These are phyloP conservation scores for Starmerella etchellsii DNA, from an alignment of 805 yeast species.

Conservation along the genomic window DNA sequence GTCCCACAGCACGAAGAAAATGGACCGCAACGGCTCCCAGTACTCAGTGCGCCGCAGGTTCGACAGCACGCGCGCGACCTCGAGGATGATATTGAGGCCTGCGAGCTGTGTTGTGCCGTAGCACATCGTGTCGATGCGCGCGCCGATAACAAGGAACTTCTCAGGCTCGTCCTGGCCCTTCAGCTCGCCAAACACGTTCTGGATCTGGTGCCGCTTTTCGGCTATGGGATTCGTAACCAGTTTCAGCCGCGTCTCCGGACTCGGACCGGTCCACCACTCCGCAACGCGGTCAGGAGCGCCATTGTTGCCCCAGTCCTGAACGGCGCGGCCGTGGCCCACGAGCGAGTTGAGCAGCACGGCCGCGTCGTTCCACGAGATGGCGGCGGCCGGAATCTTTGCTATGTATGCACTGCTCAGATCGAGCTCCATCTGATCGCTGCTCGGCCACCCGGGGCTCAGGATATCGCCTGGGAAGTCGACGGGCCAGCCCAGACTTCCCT, in stretches of 20 bases:
- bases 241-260: slow-evolving; percentile 19
- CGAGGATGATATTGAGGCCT: slow-evolving; percentile 61
- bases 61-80: slow-evolving; percentile 56
- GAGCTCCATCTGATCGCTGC: slow-evolving; percentile 32
- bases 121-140: slow-evolving; percentile 65
- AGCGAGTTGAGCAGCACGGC: slow-evolving; percentile 30
- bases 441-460: slow-evolving; percentile 63
- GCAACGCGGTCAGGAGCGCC: slow-evolving; percentile 24
- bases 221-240: slow-evolving; percentile 34
- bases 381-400: slow-evolving; percentile 63
- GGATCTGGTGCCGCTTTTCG: slow-evolving; percentile 44
- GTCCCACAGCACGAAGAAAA: slow-evolving; percentile 74
- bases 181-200: slow-evolving; percentile 70
- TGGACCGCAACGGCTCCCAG: slow-evolving; percentile 76
- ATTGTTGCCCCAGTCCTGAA: slow-evolving; percentile 27
- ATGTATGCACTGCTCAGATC: slow-evolving; percentile 40
- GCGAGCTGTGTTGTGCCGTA: slow-evolving; percentile 62
- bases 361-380: slow-evolving; percentile 67
- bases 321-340: slow-evolving; percentile 30
- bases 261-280: slow-evolving; percentile 37
- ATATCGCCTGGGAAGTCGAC: slow-evolving; percentile 65
- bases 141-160: slow-evolving; percentile 59
- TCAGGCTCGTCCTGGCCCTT: slow-evolving; percentile 70
- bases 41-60: slow-evolving; percentile 47
- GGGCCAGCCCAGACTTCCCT: slow-evolving; percentile 32